Evolutionary conservation across 1,284 basidiomycete genomes (phyloP), one percentile per base, ranked within the genome.

Genomic region (Trametes hirsuta): DNA sequence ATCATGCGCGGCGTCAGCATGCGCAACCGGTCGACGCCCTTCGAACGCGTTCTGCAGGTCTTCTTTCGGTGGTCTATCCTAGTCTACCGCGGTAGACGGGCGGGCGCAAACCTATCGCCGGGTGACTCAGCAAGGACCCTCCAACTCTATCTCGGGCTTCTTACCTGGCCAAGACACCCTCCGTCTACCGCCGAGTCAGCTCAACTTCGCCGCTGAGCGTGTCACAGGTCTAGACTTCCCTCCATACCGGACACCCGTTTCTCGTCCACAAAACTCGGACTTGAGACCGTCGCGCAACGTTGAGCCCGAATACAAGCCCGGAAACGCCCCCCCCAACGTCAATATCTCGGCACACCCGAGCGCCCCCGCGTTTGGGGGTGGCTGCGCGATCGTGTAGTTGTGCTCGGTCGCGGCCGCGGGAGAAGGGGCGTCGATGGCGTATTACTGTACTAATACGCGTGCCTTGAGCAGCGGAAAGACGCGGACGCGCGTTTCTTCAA

Each of bases 241-340:
- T 30, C 30, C 30, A 30, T 5, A 18, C 18, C 18, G 18, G 18
- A 18, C 18, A 18, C 18, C 18, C 18, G 39, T 40, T 40, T 40
- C 39, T 40, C 11, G 39, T 40, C 39, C 39, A 18, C 39, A 40
- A 11, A 12, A 11, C 39, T 40, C 8, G 30, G 30, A 5, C 8
- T 30, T 4, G 39, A 12, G 39, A 18, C 14, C 11, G 14, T 40
- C 39, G 39, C 39, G n/a, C 14, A 40, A 40, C 11, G 39, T 12
- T 18, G 10, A 8, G 45, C 12, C 24, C 22, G 4, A 22, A 11
- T 18, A 18, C 46, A n/a, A n/a, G 6, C n/a, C 22, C 21, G 55
- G 34, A 48, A 35, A 45, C 41, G 30, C 47, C 50, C 55, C 47
- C 55, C 55, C 47, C 8, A 45, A 56, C 47, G 55, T 56, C 55